Evolutionary conservation across 805 yeast genomes (phyloP), one percentile per base, ranked within the genome.

Genomic region (Yamadazyma sp.): DNA sequence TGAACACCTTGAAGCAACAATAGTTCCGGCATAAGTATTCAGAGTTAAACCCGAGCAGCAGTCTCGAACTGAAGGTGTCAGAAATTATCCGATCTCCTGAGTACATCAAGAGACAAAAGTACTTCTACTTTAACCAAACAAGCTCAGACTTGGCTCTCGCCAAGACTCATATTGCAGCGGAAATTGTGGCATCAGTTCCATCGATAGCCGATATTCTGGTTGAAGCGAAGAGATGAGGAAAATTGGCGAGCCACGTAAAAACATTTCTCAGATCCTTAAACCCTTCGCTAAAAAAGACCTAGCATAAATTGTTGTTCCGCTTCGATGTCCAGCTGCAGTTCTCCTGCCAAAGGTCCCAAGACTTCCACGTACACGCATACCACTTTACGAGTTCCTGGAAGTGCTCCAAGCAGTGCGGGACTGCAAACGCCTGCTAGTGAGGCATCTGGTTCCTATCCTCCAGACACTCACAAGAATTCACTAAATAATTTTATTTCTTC

Each of bases 401-500:
- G 19, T n/a, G 13, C 14, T 12, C 6, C 32, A 10, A 3, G 14
- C 5, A 19, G 10, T 25, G 4, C 17, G 8, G 25, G 25, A n/a
- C 6, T 30, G 33, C 33, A 30, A 19, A 8, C 24, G 20, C 19
- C 19, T 20, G 11, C 3, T 30, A 3, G 13, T 8, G 18, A 8
- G 14, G 17, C 13, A 11, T 30, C 25, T n/a, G 6, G 21, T 3
- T 30, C 33, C 8, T n/a, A 30, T 30, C 20, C 33, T 4, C 33
- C 33, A 20, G 33, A 30, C 24, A n/a, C 28, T 17, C 41, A 38
- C 21, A 19, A 28, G 9, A 67, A 67, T 44, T 64, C 71, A 9
- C 32, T 68, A 31, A 48, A 46, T 46, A 65, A 66, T 40, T 68
- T 68, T 44, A 71, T 70, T 11, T 59, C 68, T 5, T 63, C 71